These are phyloP conservation scores for Tulasnella calospora DNA, from an alignment of 768 basidiomycete species.

Conservation along the genomic window DNA sequence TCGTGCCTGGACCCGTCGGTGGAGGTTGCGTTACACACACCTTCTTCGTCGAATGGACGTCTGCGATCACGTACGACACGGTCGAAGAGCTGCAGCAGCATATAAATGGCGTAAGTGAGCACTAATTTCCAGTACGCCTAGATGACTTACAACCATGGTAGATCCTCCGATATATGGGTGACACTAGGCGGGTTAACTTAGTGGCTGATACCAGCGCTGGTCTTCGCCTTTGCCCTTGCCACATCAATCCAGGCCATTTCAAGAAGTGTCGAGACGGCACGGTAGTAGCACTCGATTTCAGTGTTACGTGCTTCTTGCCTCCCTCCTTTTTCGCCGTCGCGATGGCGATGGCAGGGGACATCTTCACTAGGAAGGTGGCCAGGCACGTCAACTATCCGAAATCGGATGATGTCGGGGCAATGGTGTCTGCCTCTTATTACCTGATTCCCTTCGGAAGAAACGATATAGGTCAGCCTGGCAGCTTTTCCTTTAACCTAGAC, in stretches of 20 bases:
- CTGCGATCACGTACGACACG: not conserved
- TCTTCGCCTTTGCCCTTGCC: not conserved
- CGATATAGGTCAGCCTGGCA: not conserved
- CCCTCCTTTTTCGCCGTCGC: not conserved
- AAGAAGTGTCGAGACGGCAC: not conserved
- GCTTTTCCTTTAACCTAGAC: not conserved
- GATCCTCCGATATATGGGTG: not conserved
- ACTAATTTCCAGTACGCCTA: not conserved
- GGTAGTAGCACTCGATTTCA: not conserved
- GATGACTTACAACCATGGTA: not conserved
- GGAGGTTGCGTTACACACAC: not conserved
- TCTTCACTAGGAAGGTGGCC: not conserved
- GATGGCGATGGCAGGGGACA: not conserved
- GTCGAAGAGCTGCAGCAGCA: not conserved
- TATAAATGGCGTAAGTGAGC: not conserved
- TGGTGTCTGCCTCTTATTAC: not conserved
- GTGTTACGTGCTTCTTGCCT: not conserved
- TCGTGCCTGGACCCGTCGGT: conserved; percentile 14
- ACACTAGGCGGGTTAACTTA: not conserved
- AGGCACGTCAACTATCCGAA: not conserved
- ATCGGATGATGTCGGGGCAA: not conserved
- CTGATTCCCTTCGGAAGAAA: not conserved
- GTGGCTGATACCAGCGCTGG: not conserved
- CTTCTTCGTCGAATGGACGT: conserved; percentile 12
- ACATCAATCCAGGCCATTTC: not conserved